phyloP scores from a whole-genome alignment of 1,284 basidiomycete species.

The Exobasidium cylindrosporum region DNA sequence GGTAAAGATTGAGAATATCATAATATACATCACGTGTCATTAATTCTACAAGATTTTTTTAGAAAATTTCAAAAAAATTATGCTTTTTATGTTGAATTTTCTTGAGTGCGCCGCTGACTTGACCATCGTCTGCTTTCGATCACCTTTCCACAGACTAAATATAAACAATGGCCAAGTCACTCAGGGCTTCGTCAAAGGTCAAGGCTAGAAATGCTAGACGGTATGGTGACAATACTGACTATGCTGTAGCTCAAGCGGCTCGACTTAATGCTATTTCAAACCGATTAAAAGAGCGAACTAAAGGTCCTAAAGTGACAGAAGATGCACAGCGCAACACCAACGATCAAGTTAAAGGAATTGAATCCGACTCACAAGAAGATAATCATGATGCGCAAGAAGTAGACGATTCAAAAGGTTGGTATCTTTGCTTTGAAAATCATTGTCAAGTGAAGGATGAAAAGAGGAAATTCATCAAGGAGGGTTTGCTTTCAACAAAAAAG shows the following conservation, averaged over 20 bases:
- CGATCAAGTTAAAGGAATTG: constrained; percentile 56
- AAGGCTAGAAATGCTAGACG: constrained; percentile 81
- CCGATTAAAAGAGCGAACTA: constrained; percentile 60
- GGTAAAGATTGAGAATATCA: no score
- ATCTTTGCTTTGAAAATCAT: not conserved
- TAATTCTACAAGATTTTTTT: no score
- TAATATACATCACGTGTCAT: no score
- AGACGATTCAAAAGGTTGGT: constrained; percentile 20
- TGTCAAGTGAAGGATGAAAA: no score
- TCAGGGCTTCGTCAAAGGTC: constrained; percentile 83
- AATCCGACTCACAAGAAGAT: constrained; percentile 57
- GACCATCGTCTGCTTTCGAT: not conserved
- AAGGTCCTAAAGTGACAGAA: constrained; percentile 32
- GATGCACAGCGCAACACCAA: no score
- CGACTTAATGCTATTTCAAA: constrained; percentile 72
- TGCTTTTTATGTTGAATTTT: no score
- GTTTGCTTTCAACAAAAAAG: no score
- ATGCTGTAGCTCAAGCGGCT: constrained; percentile 78
- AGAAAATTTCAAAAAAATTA: no score
- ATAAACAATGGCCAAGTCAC: constrained; percentile 82
- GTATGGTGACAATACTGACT: constrained; percentile 66
- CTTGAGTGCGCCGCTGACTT: no score
- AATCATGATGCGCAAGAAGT: constrained; percentile 53
- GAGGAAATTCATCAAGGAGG: no score
- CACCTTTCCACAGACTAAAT: constrained; percentile 10